Conservation (phyloP, 441 rosid species). For the Eutrema salsugineum region DNA sequence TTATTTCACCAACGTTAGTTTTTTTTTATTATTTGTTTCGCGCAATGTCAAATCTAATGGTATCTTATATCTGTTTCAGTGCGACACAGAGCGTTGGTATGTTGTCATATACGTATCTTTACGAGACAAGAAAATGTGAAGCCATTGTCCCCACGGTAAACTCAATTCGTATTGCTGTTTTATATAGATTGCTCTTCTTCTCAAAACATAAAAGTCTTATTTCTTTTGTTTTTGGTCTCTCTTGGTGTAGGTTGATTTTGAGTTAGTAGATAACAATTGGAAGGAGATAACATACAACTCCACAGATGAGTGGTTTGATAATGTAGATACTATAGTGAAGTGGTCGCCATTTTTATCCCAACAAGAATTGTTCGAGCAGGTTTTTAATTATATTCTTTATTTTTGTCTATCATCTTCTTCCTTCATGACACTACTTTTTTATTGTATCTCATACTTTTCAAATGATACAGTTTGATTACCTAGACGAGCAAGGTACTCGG, state of each 20-base stretch:
- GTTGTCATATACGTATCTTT: conserved; percentile 66
- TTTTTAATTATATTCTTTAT: background rate
- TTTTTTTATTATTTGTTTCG: background rate
- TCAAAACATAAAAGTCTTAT: background rate
- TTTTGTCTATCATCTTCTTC: background rate
- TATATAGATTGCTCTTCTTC: background rate
- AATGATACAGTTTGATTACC: conserved; percentile 42
- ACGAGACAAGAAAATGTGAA: conserved; percentile 62
- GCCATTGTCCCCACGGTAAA: conserved; percentile 75
- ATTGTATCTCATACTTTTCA: conserved; percentile 6
- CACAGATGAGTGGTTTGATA: conserved; percentile 42
- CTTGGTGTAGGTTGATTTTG: conserved; percentile 55
- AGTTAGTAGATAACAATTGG: conserved; percentile 43
- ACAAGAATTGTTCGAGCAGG: conserved; percentile 47
- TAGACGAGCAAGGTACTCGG: conserved; percentile 55
- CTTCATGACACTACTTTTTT: background rate
- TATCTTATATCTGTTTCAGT: conserved; percentile 25
- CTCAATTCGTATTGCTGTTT: background rate
- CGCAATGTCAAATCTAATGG: background rate
- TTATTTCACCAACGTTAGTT: background rate
- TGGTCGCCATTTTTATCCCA: conserved; percentile 66
- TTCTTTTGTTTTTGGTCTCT: background rate
- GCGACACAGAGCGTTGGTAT: conserved; percentile 59
- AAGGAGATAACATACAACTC: conserved; percentile 43
- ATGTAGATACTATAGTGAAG: conserved; percentile 44